Base-by-base conservation (phyloP, 2,329 filamentous ascomycete genomes). In the Arthrobotrys sinensis region DNA sequence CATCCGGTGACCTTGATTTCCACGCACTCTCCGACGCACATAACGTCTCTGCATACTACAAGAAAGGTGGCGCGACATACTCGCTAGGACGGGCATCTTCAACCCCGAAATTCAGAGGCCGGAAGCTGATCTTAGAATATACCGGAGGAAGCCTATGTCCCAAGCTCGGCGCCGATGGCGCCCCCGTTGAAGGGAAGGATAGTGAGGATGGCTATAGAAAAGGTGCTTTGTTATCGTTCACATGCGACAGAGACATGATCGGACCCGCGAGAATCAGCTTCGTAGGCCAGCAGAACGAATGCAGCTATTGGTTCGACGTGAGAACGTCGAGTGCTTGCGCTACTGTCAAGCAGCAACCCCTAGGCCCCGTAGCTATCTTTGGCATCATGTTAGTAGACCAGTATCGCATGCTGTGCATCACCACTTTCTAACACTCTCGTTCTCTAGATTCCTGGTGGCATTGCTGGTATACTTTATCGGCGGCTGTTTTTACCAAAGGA, bases 231-330 rank as follows among this genome's bases (percentile, higher is more conserved):
- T 93, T 99, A 84, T 96, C 94, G 24, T 95, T 98, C 84, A 91
- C 96, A 80, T 99, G 96, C 86, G 94, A 97, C 83, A 90, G 90
- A 79, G 94, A 97, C 82, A 86, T 91, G 1, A 88, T 87, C 34
- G 89, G 89, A 3, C 87, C 89, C 46, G 91, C 94, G 3, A 88
- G 89, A 3, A 87, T 96, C 43, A 93, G 93, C 19, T 99, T 97
- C 83, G 91, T 98, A 76, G 93, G 92, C 76, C 91, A 94, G 79
- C 91, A 93, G 46, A 94, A 98, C 83, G 91, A 96, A 77, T 99
- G 96, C 87, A 90, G 93, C 34, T 99, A 98, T 85, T 92, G 97
- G 85, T 99, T 99, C 86, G 94, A 98, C 84, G 91, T 94, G 62
- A 92, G 95, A 80, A 96, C 93, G 24, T 88, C 89, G 53, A 92